Evolutionary conservation across 305 asterid species (phyloP).

Genomic region (Fraxinus floribunda): DNA sequence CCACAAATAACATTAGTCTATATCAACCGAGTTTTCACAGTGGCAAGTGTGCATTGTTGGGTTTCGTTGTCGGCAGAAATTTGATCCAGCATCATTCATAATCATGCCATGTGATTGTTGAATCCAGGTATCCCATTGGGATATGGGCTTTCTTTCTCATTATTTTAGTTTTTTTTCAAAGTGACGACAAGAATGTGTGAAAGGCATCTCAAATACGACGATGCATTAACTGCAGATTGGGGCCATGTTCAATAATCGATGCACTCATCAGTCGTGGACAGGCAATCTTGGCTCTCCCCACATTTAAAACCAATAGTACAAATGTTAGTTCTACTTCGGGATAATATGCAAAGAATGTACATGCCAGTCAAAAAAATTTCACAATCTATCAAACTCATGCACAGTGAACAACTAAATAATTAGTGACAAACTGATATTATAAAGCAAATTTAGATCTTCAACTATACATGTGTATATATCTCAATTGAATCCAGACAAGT

Average conservation of each 20-base stretch:
- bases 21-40: background rate
- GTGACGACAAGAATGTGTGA: background rate
- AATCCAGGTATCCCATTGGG: background rate
- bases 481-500: background rate
- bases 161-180: background rate
- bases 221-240: constrained; percentile 8
- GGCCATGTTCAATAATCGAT: constrained; percentile 6
- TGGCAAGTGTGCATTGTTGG: background rate
- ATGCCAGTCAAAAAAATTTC: background rate
- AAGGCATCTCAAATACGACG: background rate
- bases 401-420: background rate
- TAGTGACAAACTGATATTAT: background rate
- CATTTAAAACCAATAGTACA: background rate
- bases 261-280: background rate
- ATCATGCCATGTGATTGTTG: constrained; percentile 11
- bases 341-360: background rate
- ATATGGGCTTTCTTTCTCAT: background rate
- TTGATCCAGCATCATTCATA: constrained; percentile 2
- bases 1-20: background rate
- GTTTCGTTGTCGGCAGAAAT: background rate
- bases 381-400: background rate
- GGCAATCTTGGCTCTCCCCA: background rate
- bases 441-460: constrained; percentile 7
- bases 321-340: background rate
- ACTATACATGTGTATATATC: constrained; percentile 5